phyloP scores from a whole-genome alignment of 192 early-diverging fungal genomes.

The Coemansia furcata region DNA sequence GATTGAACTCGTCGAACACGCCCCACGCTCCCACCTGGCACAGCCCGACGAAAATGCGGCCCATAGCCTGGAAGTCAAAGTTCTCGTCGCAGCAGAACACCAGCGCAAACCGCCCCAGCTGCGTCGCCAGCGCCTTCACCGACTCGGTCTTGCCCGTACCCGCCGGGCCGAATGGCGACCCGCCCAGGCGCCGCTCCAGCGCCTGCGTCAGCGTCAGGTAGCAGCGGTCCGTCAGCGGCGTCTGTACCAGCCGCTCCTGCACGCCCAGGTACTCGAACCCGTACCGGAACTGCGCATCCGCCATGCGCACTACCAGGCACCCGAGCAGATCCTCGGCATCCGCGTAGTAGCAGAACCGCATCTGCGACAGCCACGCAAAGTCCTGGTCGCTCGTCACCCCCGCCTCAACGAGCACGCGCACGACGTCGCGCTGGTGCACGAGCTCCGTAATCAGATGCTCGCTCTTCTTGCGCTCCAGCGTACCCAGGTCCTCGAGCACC shows the following conservation, averaged over 20 bases:
- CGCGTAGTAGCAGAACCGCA: constrained; percentile 86
- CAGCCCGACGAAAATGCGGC: constrained; percentile 98
- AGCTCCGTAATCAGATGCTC: constrained; percentile 99
- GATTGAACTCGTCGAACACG: constrained; percentile 99
- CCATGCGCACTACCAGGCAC: constrained; percentile 82
- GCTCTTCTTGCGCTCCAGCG: constrained; percentile 88
- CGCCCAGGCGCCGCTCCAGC: constrained; percentile 86
- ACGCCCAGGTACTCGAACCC: constrained; percentile 99
- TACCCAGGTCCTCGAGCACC: constrained; percentile 81
- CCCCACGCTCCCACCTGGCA: constrained; percentile 99
- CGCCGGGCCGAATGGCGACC: constrained; percentile 97
- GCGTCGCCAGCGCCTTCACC: constrained; percentile 94
- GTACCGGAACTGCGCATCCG: constrained; percentile 90
- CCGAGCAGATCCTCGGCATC: constrained; percentile 62
- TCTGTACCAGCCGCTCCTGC: constrained; percentile 96
- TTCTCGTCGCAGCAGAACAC: constrained; percentile 99
- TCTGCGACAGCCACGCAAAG: constrained; percentile 95
- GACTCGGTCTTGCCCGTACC: constrained; percentile 99
- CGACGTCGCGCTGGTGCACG: constrained; percentile 96
- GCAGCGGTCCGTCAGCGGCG: constrained; percentile 97
- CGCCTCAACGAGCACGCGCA: constrained; percentile 62
- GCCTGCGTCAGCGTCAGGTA: constrained; percentile 99
- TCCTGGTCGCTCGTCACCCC: constrained; percentile 62
- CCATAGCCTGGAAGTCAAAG: constrained; percentile 99
- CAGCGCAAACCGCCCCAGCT: constrained; percentile 94